phyloP scores from a whole-genome alignment of 176 grass and related monocot species.

The Rhipidocladum racemiflorum region DNA sequence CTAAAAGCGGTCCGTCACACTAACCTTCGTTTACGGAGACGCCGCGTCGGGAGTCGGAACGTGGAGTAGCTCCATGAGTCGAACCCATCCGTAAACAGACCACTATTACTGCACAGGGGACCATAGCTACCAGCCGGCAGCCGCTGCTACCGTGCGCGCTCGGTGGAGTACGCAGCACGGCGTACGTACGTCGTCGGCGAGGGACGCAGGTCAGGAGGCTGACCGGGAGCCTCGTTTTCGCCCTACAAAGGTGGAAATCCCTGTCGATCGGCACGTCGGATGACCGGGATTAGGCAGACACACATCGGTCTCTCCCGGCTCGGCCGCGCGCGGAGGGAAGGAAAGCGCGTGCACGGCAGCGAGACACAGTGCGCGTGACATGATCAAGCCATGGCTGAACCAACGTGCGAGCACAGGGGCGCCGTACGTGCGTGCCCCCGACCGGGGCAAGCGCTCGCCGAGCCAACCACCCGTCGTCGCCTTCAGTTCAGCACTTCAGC shows the following conservation, averaged over 20 bases:
- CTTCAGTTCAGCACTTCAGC: neutral
- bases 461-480: neutral
- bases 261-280: neutral
- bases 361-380: neutral
- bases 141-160: conserved; percentile 3
- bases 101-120: neutral
- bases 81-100: neutral
- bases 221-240: neutral
- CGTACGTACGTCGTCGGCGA: neutral
- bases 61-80: neutral
- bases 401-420: conserved; percentile 12
- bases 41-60: neutral
- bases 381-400: neutral
- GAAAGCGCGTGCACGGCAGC: neutral
- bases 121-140: neutral
- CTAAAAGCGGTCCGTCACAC: no score
- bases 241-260: neutral
- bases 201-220: conserved; percentile 3
- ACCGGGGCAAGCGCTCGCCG: neutral
- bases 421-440: conserved; percentile 12
- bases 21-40: no score
- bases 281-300: no score
- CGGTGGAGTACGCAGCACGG: neutral
- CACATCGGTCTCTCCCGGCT: neutral
- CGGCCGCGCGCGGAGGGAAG: neutral